Conservation (phyloP, 1,139 yeast genomes). For the Diutina pseudorugosa region DNA sequence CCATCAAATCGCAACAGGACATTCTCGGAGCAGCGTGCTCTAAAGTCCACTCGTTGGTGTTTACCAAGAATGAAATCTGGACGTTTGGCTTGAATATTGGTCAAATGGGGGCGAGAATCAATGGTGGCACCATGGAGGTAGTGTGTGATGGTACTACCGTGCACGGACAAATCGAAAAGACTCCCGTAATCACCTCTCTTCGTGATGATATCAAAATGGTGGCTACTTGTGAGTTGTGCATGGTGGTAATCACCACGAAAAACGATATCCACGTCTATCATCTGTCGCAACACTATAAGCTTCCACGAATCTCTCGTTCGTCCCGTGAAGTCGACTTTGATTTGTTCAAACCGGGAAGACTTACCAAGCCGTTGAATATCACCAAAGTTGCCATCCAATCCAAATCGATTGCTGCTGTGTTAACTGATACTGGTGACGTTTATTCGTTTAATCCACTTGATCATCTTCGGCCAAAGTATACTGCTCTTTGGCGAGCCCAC, state of each 20-base stretch:
- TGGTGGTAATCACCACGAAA: slow-evolving; percentile 48
- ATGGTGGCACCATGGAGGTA: slow-evolving; percentile 14
- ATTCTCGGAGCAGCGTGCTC: slow-evolving; percentile 55
- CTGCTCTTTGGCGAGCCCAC: slow-evolving; percentile 41
- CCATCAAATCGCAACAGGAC: slow-evolving; percentile 10
- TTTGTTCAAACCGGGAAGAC: slow-evolving; percentile 36
- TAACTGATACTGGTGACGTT: slow-evolving; percentile 43
- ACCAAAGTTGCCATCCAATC: slow-evolving; percentile 23
- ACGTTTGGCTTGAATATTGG: slow-evolving; percentile 84
- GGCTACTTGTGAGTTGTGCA: slow-evolving; percentile 57
- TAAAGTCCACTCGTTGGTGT: slow-evolving; percentile 59
- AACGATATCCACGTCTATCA: slow-evolving; percentile 55
- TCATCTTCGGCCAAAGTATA: slow-evolving; percentile 16
- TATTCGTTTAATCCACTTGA: slow-evolving; percentile 16
- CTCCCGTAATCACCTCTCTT: slow-evolving; percentile 35
- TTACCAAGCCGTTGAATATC: slow-evolving; percentile 28
- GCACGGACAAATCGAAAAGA: slow-evolving; percentile 23
- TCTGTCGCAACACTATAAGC: slow-evolving; percentile 44
- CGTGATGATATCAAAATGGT: slow-evolving; percentile 44
- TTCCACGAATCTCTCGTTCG: slow-evolving; percentile 25
- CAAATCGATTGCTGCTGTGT: slow-evolving; percentile 25
- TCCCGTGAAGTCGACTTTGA: slow-evolving; percentile 35
- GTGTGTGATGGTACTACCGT: slow-evolving; percentile 16
- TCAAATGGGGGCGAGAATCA: slow-evolving; percentile 37
- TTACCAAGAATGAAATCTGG: slow-evolving; percentile 36